Percentiles rank a stretch among this genome's conserved stretches.
Evolutionary conservation across 2,329 filamentous ascomycete species (phyloP).

Genomic region (Aspergillus sclerotialis): DNA sequence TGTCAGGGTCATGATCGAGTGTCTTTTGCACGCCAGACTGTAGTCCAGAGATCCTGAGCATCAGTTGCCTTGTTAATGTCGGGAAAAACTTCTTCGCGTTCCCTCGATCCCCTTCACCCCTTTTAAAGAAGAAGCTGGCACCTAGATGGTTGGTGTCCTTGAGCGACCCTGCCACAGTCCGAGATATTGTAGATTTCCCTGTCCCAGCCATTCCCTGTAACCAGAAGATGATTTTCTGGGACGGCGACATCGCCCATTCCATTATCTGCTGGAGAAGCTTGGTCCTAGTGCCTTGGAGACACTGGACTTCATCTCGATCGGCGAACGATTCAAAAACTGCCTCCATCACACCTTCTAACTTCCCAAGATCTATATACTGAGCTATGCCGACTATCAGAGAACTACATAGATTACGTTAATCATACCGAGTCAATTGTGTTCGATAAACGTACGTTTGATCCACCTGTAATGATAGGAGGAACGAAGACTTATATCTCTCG

Average conservation of each 20-base stretch:
- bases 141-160: slow-evolving; percentile 16
- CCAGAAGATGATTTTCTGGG: slow-evolving; percentile 24
- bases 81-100: slow-evolving; percentile 30
- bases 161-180: slow-evolving; percentile 20
- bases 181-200: slow-evolving; percentile 18
- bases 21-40: slow-evolving; percentile 8
- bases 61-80: slow-evolving; percentile 25
- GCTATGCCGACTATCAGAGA: slow-evolving; percentile 3
- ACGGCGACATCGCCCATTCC: slow-evolving; percentile 13
- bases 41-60: slow-evolving; percentile 21
- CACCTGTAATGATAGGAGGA: slow-evolving; percentile 18
- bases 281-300: slow-evolving; percentile 14
- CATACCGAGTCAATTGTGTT: slow-evolving; percentile 2
- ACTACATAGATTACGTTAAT: slow-evolving; percentile 3
- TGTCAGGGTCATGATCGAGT: slow-evolving; percentile 15
- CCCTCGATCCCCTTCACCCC: slow-evolving; percentile 32
- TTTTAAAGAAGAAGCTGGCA: slow-evolving; percentile 43
- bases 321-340: slow-evolving; percentile 14
- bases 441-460: slow-evolving; percentile 19
- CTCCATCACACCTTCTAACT: slow-evolving; percentile 8
- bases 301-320: slow-evolving; percentile 10
- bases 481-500: slow-evolving; percentile 17
- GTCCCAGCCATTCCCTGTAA: slow-evolving; percentile 30
- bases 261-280: slow-evolving; percentile 13
- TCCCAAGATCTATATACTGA: slow-evolving; percentile 9